Conservation (phyloP, 2,329 filamentous ascomycete genomes). For the Colletotrichum acutatum region DNA sequence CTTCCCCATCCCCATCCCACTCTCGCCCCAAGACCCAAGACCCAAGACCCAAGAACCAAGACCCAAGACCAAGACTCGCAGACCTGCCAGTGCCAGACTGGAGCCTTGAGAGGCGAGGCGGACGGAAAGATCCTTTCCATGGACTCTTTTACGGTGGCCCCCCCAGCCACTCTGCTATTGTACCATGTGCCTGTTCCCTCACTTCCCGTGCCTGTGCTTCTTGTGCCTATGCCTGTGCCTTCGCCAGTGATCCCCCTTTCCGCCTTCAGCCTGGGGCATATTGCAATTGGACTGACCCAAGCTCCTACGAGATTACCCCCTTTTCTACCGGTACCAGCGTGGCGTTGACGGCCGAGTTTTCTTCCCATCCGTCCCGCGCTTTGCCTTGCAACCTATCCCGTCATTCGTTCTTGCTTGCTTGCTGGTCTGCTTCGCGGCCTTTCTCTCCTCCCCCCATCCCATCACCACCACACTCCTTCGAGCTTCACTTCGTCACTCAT, state of each 20-base stretch:
- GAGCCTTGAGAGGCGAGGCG: slow-evolving; percentile 34
- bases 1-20: slow-evolving; percentile 4
- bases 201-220: not conserved
- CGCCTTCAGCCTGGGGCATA: slow-evolving; percentile 34
- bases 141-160: slow-evolving; percentile 20
- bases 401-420: slow-evolving; percentile 36
- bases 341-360: slow-evolving; percentile 35
- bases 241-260: slow-evolving; percentile 31
- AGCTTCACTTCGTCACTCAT: slow-evolving; percentile 35
- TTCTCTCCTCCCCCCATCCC: slow-evolving; percentile 21
- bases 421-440: slow-evolving; percentile 35
- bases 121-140: slow-evolving; percentile 32
- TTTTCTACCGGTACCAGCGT: slow-evolving; percentile 27
- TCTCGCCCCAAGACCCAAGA: not conserved
- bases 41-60: not conserved
- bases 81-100: slow-evolving; percentile 3
- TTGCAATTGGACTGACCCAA: slow-evolving; percentile 34
- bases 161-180: slow-evolving; percentile 27
- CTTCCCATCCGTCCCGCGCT: slow-evolving; percentile 34
- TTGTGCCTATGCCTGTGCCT: not conserved
- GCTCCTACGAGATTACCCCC: slow-evolving; percentile 33
- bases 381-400: slow-evolving; percentile 29
- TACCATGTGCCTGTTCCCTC: not conserved
- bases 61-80: not conserved
- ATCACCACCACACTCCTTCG: slow-evolving; percentile 29